A percentile compares a stretch with the other conserved stretches of the same genome.
Conservation (phyloP, 352 stramenopile species). For the Globisporangium carolinianum region DNA sequence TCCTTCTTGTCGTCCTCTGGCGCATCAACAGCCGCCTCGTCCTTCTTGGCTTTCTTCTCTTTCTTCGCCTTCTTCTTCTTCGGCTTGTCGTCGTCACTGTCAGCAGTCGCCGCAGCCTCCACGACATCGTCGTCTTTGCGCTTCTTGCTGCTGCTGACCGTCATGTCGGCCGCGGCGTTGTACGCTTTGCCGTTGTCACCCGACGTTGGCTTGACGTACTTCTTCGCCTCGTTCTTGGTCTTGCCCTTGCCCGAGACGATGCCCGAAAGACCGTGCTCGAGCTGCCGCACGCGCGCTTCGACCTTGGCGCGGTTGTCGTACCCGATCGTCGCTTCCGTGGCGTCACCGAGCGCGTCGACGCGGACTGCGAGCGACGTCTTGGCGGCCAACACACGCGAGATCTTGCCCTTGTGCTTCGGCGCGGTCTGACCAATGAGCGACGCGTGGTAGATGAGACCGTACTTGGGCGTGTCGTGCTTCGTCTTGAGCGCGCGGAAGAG, state of each 20-base stretch:
- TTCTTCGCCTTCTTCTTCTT: constrained; percentile 76
- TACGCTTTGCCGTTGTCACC: constrained; percentile 73
- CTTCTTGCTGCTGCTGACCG: constrained; percentile 87
- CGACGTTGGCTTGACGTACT: constrained; percentile 74
- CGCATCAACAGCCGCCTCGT: constrained; percentile 23
- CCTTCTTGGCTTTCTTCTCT: constrained; percentile 83
- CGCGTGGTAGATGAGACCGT: constrained; percentile 99
- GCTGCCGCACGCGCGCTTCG: constrained; percentile 95
- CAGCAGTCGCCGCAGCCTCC: constrained; percentile 34
- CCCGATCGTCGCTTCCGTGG: constrained; percentile 93
- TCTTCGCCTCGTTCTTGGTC: constrained; percentile 87
- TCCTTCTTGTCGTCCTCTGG: constrained; percentile 38
- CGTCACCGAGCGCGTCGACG: constrained; percentile 98
- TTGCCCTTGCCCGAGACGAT: constrained; percentile 85
- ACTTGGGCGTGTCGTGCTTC: constrained; percentile 99
- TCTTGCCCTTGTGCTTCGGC: constrained; percentile 99
- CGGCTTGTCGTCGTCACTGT: constrained; percentile 48
- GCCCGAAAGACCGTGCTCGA: constrained; percentile 92
- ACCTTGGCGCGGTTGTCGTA: constrained; percentile 98
- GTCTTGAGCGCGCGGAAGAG: constrained; percentile 99
- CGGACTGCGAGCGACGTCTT: constrained; percentile 98
- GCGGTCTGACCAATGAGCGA: constrained; percentile 98
- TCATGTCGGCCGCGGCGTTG: constrained; percentile 95
- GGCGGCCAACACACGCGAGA: constrained; percentile 96
- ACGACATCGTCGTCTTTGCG: constrained; percentile 57